Evolutionary conservation across 73 alveolate genomes (phyloP).

Genomic region (Tetrahymena borealis): DNA sequence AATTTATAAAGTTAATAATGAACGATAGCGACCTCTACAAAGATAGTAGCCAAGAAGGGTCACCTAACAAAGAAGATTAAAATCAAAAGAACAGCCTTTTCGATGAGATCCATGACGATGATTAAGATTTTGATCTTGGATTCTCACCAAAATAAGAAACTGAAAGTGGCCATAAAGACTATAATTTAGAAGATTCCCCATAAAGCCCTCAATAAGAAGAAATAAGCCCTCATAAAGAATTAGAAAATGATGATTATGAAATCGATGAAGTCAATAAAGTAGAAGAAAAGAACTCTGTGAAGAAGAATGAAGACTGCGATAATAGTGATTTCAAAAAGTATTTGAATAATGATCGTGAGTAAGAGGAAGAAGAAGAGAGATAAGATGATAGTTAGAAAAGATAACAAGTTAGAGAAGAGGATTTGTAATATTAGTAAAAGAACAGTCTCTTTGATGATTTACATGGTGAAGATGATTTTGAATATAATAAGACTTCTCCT

Average conservation of each 20-base stretch:
- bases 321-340: not conserved
- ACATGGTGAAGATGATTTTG: not conserved
- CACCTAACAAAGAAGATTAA: not conserved
- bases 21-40: not conserved
- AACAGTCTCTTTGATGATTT: not conserved
- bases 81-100: not conserved
- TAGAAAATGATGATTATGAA: not conserved
- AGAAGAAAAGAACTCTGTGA: not conserved
- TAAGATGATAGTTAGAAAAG: not conserved
- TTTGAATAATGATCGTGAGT: not conserved
- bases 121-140: not conserved
- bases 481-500: not conserved
- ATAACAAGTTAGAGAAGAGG: not conserved
- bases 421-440: not conserved
- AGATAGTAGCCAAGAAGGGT: not conserved
- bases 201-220: not conserved
- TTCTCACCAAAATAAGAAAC: not conserved
- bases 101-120: not conserved
- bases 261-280: not conserved
- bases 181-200: not conserved
- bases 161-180: not conserved
- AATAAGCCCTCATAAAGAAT: not conserved
- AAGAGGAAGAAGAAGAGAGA: constrained; percentile 4
- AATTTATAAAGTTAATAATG: not conserved
- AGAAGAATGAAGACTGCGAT: not conserved